Percentiles rank a stretch among this genome's conserved stretches.
phyloP scores from a whole-genome alignment of 2,329 filamentous ascomycete species.

The Coleophoma cylindrospora region DNA sequence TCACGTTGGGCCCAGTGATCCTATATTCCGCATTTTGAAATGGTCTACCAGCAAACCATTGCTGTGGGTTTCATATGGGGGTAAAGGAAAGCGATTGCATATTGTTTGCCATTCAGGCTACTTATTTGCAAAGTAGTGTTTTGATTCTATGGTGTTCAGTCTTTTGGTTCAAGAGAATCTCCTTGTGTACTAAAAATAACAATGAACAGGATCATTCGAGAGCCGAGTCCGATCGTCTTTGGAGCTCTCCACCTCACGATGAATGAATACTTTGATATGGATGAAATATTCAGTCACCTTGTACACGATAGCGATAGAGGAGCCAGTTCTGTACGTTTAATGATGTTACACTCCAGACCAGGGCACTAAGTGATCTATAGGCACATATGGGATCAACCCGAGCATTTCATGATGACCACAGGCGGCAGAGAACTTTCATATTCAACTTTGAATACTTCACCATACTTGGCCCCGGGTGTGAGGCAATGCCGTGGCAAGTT shows the following conservation, averaged over 20 bases:
- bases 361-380: slow-evolving; percentile 3
- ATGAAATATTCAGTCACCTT: slow-evolving; percentile 51
- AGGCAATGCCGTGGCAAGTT: slow-evolving; percentile 55
- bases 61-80: no score
- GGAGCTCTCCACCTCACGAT: slow-evolving; percentile 55
- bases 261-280: slow-evolving; percentile 54
- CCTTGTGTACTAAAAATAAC: neutral
- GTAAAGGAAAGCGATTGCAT: no score
- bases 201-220: slow-evolving; percentile 46
- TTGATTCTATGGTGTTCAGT: no score
- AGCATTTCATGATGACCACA: slow-evolving; percentile 26
- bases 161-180: no score
- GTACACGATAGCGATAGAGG: slow-evolving; percentile 34
- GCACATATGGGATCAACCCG: slow-evolving; percentile 10
- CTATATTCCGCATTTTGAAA: no score
- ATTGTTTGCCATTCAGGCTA: no score
- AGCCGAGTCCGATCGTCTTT: slow-evolving; percentile 55
- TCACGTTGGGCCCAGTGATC: no score
- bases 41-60: no score
- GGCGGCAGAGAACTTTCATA: slow-evolving; percentile 52
- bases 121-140: no score
- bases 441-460: slow-evolving; percentile 65
- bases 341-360: slow-evolving; percentile 20
- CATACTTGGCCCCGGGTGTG: slow-evolving; percentile 47
- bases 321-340: slow-evolving; percentile 32